Percentiles rank a stretch among this genome's conserved stretches.
Evolutionary conservation across 2,329 filamentous ascomycete species (phyloP).

Genomic region (Colletotrichum acutatum): DNA sequence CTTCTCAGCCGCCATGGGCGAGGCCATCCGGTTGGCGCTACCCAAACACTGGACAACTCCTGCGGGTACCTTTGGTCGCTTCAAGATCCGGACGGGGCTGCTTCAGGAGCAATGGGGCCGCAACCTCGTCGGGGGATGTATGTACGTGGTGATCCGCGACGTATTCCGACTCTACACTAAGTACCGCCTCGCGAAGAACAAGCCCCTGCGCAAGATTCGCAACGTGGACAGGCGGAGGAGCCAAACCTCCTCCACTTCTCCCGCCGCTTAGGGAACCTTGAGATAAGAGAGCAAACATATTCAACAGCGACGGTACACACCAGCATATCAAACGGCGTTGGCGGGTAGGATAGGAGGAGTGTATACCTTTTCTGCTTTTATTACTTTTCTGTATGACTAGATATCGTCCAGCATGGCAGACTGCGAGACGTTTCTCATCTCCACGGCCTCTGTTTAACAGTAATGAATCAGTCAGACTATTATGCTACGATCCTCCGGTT

Average conservation of each 20-base stretch:
- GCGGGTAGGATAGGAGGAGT: neutral
- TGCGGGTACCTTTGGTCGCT: conserved; percentile 40
- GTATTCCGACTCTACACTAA: conserved; percentile 71
- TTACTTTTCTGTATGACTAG: neutral
- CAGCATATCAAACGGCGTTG: conserved; percentile 22
- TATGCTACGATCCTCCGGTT: too few relatives aligned
- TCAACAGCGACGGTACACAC: neutral
- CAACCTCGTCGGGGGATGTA: conserved; percentile 86
- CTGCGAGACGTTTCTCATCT: neutral
- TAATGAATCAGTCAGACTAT: too few relatives aligned
- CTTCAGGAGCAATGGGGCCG: conserved; percentile 89
- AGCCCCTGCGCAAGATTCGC: conserved; percentile 64
- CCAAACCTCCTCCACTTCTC: conserved; percentile 25
- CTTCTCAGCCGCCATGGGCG: conserved; percentile 82
- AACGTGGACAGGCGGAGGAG: conserved; percentile 62
- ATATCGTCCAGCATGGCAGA: neutral
- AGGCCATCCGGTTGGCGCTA: conserved; percentile 74
- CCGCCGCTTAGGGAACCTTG: neutral
- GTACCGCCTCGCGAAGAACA: conserved; percentile 68
- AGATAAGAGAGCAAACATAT: too few relatives aligned
- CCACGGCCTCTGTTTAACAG: neutral
- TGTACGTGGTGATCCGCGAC: conserved; percentile 87
- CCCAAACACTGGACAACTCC: conserved; percentile 74
- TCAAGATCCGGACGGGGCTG: conserved; percentile 65
- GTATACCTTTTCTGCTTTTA: neutral